Conservation (phyloP, 2,329 filamentous ascomycete genomes). For the Podosphaera fusca region DNA sequence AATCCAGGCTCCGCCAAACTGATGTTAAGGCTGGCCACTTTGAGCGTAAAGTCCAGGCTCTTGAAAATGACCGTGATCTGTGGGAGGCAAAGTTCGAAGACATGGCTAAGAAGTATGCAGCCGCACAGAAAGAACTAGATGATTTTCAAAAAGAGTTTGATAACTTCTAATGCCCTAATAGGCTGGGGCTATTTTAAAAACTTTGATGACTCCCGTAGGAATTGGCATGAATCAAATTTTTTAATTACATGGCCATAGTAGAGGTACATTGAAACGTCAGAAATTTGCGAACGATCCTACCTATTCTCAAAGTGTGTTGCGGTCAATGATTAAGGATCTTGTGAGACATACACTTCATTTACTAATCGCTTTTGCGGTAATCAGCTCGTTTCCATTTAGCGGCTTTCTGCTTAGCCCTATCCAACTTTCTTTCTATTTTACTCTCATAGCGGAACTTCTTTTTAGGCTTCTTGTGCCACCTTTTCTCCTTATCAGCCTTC, state of each 20-base stretch:
- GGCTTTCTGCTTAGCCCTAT: conserved; percentile 45
- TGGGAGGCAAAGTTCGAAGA: conserved; percentile 98
- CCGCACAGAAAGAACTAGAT: conserved; percentile 72
- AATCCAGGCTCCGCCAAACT: conserved; percentile 73
- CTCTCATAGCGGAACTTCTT: conserved; percentile 83
- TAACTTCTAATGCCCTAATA: conserved; percentile 47
- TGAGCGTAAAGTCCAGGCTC: conserved; percentile 95
- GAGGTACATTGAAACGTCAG: neutral
- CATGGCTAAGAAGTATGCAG: conserved; percentile 71
- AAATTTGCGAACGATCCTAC: neutral
- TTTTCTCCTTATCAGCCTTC: conserved; percentile 22
- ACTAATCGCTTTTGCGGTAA: conserved; percentile 14
- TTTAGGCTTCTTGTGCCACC: conserved; percentile 44
- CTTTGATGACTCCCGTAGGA: neutral
- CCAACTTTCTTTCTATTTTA: conserved; percentile 61
- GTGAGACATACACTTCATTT: conserved; percentile 2
- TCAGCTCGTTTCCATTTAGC: conserved; percentile 26
- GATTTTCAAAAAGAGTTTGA: conserved; percentile 79
- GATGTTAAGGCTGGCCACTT: conserved; percentile 98
- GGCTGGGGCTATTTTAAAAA: neutral
- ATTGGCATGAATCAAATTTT: too few species aligned
- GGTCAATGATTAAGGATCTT: neutral
- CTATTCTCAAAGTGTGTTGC: conserved; percentile 2
- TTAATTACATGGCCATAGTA: neutral
- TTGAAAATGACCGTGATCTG: conserved; percentile 74